A percentile compares a stretch with the other conserved stretches of the same genome.
Conservation (phyloP, 2,329 filamentous ascomycete genomes). For the Harringtonia aguacate region DNA sequence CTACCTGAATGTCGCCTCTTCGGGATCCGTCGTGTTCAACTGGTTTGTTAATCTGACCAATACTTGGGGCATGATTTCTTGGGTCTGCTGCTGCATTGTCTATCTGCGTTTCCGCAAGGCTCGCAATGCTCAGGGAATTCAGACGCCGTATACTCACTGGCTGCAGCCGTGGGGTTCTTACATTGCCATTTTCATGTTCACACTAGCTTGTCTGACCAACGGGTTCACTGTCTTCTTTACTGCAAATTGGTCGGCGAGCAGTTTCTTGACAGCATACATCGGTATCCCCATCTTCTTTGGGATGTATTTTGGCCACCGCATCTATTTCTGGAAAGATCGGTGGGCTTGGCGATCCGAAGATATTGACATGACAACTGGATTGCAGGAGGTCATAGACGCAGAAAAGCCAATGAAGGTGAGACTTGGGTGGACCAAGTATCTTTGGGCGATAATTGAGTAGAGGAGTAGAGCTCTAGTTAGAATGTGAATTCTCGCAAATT, state of each 20-base stretch:
- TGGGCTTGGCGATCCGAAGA: not conserved
- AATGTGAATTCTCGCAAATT: too few relatives aligned
- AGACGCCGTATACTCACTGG: constrained; percentile 50
- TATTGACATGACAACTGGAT: not conserved
- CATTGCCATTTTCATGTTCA: constrained; percentile 43
- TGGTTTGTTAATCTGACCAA: constrained; percentile 38
- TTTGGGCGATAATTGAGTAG: constrained; percentile 1
- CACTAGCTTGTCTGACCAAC: constrained; percentile 17
- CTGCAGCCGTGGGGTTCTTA: constrained; percentile 55
- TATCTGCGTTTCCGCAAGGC: constrained; percentile 61
- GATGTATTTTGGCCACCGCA: constrained; percentile 28
- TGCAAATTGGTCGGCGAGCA: constrained; percentile 22
- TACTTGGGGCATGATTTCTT: constrained; percentile 60
- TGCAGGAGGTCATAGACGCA: constrained; percentile 1
- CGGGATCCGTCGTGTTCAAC: constrained; percentile 15
- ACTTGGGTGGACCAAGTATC: not conserved
- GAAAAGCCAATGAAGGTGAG: constrained; percentile 1
- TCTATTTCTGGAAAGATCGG: constrained; percentile 13
- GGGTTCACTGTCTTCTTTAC: constrained; percentile 19
- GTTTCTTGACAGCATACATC: constrained; percentile 25
- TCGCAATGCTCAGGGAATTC: constrained; percentile 52
- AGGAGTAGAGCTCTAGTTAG: too few relatives aligned
- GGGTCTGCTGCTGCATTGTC: constrained; percentile 54
- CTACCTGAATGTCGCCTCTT: constrained; percentile 28
- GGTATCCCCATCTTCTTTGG: constrained; percentile 15